Base-by-base conservation (phyloP, 768 basidiomycete genomes). In the Rubroboletus pulcherrimus region DNA sequence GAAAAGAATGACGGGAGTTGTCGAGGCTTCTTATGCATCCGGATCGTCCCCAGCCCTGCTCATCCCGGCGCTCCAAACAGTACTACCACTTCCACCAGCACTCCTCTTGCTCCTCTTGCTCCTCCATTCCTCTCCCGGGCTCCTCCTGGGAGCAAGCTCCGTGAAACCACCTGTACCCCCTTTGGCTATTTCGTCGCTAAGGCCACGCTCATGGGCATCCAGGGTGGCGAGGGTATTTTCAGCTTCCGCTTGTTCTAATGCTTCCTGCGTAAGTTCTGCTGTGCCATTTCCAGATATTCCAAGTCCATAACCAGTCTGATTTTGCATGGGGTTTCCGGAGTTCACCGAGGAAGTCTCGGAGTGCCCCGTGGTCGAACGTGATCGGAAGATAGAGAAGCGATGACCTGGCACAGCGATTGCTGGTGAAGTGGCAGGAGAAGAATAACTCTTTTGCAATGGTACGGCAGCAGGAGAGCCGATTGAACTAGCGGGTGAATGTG, bases 51-150 rank as follows among this genome's bases (percentile, higher is more conserved):
- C 84, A 29, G 79, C 75, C 47, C 76, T 85, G 61, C 84, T 83
- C 85, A 89, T 85, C 33, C 90, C 90, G 49, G 90, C 90, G 67
- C 91, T 92, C 86, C 87, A 93, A 30, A 93, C 87, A 1, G 91
- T 93, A 70, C 88, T 89, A 37, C 82, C 81, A 58, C 86, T 87
- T 8, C 85, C 87, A 38, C 83, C 81, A 24, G 69, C 78, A 58
- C 85, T 86, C 34, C 60, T 63, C 54, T 59, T 75, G 45, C 74
- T 74, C 56, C 79, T 76, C 46, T 80, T 73, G 52, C 83, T 82
- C 58, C 84, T 79, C 66, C 87, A 78, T 54, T 85, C 80, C 31
- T 79, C 76, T 10, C 77, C 71, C 6, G 58, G 37, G 41, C 68
- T 69, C 49, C 75, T 75, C 45, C 81, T 76, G 35, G 75, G 75